Evolutionary conservation across 2,329 filamentous ascomycete genomes (phyloP).

Genomic region (Fusarium hostae): DNA sequence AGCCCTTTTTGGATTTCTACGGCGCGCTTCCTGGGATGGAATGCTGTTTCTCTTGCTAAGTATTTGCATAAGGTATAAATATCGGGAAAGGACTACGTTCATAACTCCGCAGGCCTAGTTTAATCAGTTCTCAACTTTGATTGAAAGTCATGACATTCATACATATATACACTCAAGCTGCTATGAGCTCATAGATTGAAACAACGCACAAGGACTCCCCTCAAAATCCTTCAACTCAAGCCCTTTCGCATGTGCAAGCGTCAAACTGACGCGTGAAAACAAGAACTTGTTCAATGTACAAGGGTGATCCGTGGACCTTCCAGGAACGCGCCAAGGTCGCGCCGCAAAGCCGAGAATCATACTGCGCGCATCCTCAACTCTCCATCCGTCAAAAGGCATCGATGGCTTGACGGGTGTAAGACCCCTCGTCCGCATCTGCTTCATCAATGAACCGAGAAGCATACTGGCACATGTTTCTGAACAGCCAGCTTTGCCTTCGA

Average conservation of each 20-base stretch:
- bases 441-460: slow-evolving; percentile 21
- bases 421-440: slow-evolving; percentile 5
- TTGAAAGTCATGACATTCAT: background rate
- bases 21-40: no score
- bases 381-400: slow-evolving; percentile 19
- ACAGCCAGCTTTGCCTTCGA: slow-evolving; percentile 15
- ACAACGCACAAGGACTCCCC: background rate
- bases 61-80: no score
- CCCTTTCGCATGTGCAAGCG: slow-evolving; percentile 4
- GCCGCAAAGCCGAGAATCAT: slow-evolving; percentile 8
- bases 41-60: no score
- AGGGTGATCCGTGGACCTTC: slow-evolving; percentile 20
- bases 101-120: no score
- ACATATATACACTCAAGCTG: accelerated
- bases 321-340: slow-evolving; percentile 19
- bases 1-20: no score
- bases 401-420: background rate
- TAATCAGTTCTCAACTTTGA: no score
- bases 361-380: slow-evolving; percentile 17
- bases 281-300: slow-evolving; percentile 9
- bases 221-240: slow-evolving; percentile 11
- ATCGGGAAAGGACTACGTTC: no score
- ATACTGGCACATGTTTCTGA: slow-evolving; percentile 21
- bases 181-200: slow-evolving; percentile 6
- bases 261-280: slow-evolving; percentile 3